Evolutionary conservation across 2,329 filamentous ascomycete species (phyloP).

Genomic region (Diaporthe velutina): DNA sequence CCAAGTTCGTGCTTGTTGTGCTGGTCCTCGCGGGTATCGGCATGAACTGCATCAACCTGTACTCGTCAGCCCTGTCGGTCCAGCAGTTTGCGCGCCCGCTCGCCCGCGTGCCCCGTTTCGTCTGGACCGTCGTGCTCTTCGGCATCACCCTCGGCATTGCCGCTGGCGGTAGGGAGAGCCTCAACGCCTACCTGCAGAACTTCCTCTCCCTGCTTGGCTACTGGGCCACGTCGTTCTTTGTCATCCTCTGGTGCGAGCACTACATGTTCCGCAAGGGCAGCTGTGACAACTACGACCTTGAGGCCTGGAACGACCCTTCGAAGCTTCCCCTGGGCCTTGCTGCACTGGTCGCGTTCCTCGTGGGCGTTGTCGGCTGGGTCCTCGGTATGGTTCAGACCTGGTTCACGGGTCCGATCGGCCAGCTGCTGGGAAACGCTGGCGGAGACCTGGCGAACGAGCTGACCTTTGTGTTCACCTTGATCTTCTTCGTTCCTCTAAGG

Average conservation of each 20-base stretch:
- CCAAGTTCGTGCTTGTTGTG: constrained; percentile 55
- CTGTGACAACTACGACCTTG: constrained; percentile 60
- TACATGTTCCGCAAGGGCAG: constrained; percentile 59
- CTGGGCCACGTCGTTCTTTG: constrained; percentile 62
- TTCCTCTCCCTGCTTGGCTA: constrained; percentile 63
- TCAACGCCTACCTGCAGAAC: constrained; percentile 58
- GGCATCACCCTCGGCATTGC: constrained; percentile 57
- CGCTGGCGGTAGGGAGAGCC: constrained; percentile 55
- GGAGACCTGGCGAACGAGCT: constrained; percentile 66
- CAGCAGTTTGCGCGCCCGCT: constrained; percentile 58
- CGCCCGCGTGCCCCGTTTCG: constrained; percentile 57
- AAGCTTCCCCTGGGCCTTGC: constrained; percentile 58
- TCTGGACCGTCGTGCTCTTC: constrained; percentile 62
- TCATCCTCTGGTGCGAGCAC: constrained; percentile 62
- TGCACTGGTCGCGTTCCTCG: constrained; percentile 56
- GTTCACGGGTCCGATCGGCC: constrained; percentile 61
- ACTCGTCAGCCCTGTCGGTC: constrained; percentile 51
- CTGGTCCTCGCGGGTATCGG: constrained; percentile 56
- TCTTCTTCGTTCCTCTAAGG: constrained; percentile 60
- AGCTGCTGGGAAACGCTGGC: constrained; percentile 57
- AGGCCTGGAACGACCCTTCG: constrained; percentile 59
- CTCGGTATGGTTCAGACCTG: constrained; percentile 71
- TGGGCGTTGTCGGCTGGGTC: constrained; percentile 62
- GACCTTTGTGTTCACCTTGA: constrained; percentile 60
- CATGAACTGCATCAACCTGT: constrained; percentile 60